A percentile compares a stretch with the other conserved stretches of the same genome.
Conservation (phyloP, 805 yeast genomes). For the Huiozyma sinensis region DNA sequence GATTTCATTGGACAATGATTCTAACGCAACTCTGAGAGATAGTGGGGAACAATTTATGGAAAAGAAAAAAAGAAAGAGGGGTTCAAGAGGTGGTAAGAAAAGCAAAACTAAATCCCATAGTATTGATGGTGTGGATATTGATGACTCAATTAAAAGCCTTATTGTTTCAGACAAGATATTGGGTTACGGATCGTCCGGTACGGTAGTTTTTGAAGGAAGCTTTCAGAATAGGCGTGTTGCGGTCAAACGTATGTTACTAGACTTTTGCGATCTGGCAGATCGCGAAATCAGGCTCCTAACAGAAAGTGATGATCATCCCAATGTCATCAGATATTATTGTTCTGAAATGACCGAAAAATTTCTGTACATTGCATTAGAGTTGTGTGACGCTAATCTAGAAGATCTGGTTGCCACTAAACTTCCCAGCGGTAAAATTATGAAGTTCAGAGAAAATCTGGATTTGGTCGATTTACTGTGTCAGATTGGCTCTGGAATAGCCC, state of each 20-base stretch:
- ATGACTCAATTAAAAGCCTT: constrained; percentile 37
- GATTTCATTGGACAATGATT: not conserved
- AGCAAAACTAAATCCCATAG: constrained; percentile 19
- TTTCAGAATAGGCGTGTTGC: constrained; percentile 94
- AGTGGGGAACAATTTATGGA: constrained; percentile 6
- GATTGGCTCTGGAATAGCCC: constrained; percentile 73
- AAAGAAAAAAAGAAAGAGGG: constrained; percentile 61
- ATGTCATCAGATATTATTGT: constrained; percentile 86
- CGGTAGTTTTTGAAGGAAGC: constrained; percentile 82
- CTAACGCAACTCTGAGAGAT: not conserved
- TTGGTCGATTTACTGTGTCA: constrained; percentile 51
- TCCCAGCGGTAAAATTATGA: constrained; percentile 21
- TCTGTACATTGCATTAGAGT: constrained; percentile 83
- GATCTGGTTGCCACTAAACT: constrained; percentile 58
- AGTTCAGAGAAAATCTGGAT: constrained; percentile 33
- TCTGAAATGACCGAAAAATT: constrained; percentile 85
- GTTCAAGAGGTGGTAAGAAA: constrained; percentile 74
- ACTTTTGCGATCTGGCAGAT: constrained; percentile 87
- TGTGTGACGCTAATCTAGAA: constrained; percentile 82
- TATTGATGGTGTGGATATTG: constrained; percentile 11
- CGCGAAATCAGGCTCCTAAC: constrained; percentile 81
- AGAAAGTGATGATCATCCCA: constrained; percentile 94
- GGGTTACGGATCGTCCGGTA: constrained; percentile 96
- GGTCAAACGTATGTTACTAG: constrained; percentile 84
- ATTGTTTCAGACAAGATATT: constrained; percentile 62